Conservation (phyloP, 2,329 filamentous ascomycete genomes). For the Aureobasidium namibiae region DNA sequence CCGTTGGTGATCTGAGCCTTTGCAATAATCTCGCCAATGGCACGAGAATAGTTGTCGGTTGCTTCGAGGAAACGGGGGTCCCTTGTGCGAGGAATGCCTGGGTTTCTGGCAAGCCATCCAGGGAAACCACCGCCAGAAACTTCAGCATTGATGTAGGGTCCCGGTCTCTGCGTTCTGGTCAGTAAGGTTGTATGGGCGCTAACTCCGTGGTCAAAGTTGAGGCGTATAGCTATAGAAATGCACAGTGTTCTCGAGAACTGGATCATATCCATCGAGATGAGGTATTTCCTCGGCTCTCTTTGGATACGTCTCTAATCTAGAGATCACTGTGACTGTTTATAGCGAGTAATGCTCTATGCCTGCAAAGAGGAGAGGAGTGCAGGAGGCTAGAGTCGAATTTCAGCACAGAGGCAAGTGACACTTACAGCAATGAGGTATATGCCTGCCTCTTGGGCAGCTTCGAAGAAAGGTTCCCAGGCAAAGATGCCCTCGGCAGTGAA, state of each 20-base stretch:
- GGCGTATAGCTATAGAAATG: background rate
- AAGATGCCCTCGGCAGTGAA: constrained; percentile 67
- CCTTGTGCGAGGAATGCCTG: constrained; percentile 55
- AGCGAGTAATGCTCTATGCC: no score
- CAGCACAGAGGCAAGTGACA: no score
- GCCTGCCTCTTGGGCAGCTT: constrained; percentile 62
- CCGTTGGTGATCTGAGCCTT: constrained; percentile 74
- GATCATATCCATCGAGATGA: background rate
- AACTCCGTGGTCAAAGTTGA: no score
- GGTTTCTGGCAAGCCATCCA: constrained; percentile 66
- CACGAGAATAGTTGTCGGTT: constrained; percentile 44
- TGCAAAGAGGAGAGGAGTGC: no score
- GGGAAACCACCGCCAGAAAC: constrained; percentile 69
- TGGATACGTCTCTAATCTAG: no score
- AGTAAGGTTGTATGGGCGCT: background rate
- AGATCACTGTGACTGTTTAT: no score
- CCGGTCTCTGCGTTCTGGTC: constrained; percentile 33
- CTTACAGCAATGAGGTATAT: constrained; percentile 62
- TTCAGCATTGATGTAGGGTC: constrained; percentile 75
- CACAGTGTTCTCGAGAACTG: background rate
- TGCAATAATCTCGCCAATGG: constrained; percentile 58
- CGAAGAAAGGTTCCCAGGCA: constrained; percentile 65
- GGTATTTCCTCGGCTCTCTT: no score
- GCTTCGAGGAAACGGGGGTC: constrained; percentile 55
- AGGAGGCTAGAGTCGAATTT: no score